Evolutionary conservation across 768 basidiomycete species (phyloP), one percentile per base, ranked within the genome.

Genomic region (Podaxis mareebaensis): DNA sequence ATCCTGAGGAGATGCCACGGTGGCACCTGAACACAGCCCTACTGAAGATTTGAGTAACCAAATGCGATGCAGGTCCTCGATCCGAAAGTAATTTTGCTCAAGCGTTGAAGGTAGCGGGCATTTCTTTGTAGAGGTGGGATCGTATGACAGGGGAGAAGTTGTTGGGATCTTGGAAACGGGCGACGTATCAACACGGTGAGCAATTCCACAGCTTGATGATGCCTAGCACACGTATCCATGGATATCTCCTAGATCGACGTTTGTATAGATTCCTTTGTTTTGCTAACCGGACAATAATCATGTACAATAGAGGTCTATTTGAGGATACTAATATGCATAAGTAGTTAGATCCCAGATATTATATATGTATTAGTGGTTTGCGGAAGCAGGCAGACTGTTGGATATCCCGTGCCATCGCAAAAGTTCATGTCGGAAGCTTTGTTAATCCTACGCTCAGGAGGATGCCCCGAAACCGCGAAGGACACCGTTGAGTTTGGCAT

Each of bases 401-500:
- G 33, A 33, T 33, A 33, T 33, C 10, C 10, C 33, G 33, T 10
- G 8, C 33, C 8, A 33, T 33, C 8, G 33, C 33, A 10, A 10
- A 33, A 33, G 2, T 33, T 33, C 33, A 46, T 58, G 17, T 13
- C 24, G 24, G 11, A 8, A 15, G 13, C 17, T 26, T 48, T 13
- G 17, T 17, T 13, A 12, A 17, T 53, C 33, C 13, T 33, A 55
- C 11, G 17, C 17, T 63, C 72, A 70, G 38, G 69, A 66, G 5
- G 73, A 66, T 12, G 70, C 77, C 39, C 82, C 81, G 66, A 93
- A 93, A 24, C 85, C 82, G 49, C 83, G 79, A 55, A 93, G 76
- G 52, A 91, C 90, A 67, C 91, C 92, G 65, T 88, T 83, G 28
- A 96, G 82, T 73, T 99, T 98, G n/a, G 87, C 81, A 20, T 86